These are phyloP conservation scores for Nicotiana tabacum DNA, from an alignment of 257 asterid genomes.

Conservation along the genomic window DNA sequence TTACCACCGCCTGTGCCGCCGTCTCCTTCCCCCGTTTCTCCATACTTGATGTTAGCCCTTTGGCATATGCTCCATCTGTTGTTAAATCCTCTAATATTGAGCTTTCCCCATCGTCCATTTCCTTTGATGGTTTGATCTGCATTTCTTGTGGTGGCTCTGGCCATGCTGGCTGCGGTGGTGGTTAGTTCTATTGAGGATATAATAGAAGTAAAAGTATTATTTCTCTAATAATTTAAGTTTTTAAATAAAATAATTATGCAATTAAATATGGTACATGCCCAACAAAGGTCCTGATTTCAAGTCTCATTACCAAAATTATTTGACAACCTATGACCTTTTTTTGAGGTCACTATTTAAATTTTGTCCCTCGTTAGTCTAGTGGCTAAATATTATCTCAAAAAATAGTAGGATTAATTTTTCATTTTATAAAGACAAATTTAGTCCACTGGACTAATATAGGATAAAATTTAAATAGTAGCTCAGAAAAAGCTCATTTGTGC, in stretches of 20 bases:
- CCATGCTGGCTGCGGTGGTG: background rate
- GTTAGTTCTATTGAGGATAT: background rate
- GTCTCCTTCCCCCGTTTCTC: conserved; percentile 18
- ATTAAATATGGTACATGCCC: background rate
- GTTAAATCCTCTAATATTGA: conserved; percentile 57
- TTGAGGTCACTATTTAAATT: background rate
- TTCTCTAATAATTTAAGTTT: too few species aligned
- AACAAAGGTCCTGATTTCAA: too few species aligned
- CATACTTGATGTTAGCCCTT: conserved; percentile 38
- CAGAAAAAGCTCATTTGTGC: background rate
- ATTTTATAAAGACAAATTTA: background rate
- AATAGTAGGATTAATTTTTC: background rate
- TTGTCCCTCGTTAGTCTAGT: background rate
- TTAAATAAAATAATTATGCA: background rate
- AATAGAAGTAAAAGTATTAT: background rate
- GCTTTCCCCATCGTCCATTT: conserved; percentile 26
- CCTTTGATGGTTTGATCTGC: background rate
- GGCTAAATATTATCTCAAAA: background rate
- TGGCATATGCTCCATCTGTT: conserved; percentile 46
- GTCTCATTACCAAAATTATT: too few species aligned
- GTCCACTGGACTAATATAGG: background rate
- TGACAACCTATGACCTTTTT: background rate
- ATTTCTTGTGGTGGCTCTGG: background rate
- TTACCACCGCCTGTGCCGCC: background rate
- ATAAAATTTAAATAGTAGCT: background rate